A percentile compares a stretch with the other conserved stretches of the same genome.
phyloP scores from a whole-genome alignment of 2,329 filamentous ascomycete species.

The Colletotrichum salicis region DNA sequence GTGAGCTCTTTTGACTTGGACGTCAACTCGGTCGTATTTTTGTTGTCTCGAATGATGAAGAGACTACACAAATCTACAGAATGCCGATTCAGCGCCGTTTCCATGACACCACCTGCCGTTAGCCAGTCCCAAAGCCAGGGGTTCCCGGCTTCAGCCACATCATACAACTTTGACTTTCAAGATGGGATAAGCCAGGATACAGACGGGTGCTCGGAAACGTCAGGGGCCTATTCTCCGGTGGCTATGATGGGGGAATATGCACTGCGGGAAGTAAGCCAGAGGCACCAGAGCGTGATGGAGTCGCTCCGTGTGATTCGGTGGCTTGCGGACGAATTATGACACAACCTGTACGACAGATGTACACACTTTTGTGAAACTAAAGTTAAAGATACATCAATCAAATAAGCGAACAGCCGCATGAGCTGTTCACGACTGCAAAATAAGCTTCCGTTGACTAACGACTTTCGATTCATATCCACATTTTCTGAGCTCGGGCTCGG shows the following conservation, averaged over 20 bases:
- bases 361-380: background rate
- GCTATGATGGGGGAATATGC: constrained; percentile 19
- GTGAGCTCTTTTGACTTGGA: constrained; percentile 26
- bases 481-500: background rate
- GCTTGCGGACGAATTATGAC: constrained; percentile 32
- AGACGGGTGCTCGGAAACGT: constrained; percentile 13
- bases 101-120: background rate
- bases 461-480: background rate
- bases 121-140: background rate
- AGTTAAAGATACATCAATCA: background rate
- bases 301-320: constrained; percentile 31
- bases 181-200: constrained; percentile 19
- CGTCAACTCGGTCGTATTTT: constrained; percentile 27
- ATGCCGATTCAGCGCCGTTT: constrained; percentile 4
- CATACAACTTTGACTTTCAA: constrained; percentile 21
- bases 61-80: constrained; percentile 26
- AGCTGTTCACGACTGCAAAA: background rate
- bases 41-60: constrained; percentile 30
- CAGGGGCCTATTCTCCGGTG: constrained; percentile 9
- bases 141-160: background rate
- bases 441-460: too few species aligned
- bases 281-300: constrained; percentile 28
- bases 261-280: constrained; percentile 17
- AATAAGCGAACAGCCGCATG: background rate
- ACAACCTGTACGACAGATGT: background rate